Evolutionary conservation across 768 basidiomycete genomes (phyloP), one percentile per base, ranked within the genome.

Genomic region (Leccinum obscurum): DNA sequence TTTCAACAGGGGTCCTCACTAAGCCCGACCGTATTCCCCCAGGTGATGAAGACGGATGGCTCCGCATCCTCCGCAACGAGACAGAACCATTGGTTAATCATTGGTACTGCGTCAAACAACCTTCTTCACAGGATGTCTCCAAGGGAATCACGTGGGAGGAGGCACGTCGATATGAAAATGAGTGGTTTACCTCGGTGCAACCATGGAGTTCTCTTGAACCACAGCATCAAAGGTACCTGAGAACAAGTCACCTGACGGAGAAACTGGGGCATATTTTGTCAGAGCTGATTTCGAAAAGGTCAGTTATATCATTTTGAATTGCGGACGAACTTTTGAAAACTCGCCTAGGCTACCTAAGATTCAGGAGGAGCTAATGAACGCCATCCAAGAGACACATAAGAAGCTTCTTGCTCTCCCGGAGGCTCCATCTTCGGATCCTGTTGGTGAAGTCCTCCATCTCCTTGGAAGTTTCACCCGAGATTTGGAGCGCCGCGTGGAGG

Each of bases 261-360:
- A 75, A 82, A 6, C 70, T 92, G 41, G 88, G 89, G 58, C 61
- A 71, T 0, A 80, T 89, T 7, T 68, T 93, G 0, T 87, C 87
- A 0, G 83, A 86, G 30, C 71, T 88, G 3, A 88, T 91, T 39
- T 72, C 80, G 0, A 84, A 83, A 62, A 75, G 85, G 90, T 88
- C 56, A 3, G 75, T 70, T 22, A 7, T 17, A 11, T 46, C n/a
- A 11, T 24, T 10, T 0, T 35, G 13, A 4, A 37, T 11, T 26
- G 24, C 50, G 63, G 11, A 58, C 10, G 11, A 22, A 46, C 20
- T 1, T 20, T 44, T 46, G 8, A n/a, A 28, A 48, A 26, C 11
- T 9, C 6, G 44, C 20, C 44, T 46, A 91, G 90, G 48, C 77
- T 91, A 0, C 88, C 89, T 0, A 73, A 81, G 59, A 84, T 90